Evolutionary conservation across 257 asterid genomes (phyloP), one percentile per base, ranked within the genome.

Genomic region (Anisodus tanguticus): DNA sequence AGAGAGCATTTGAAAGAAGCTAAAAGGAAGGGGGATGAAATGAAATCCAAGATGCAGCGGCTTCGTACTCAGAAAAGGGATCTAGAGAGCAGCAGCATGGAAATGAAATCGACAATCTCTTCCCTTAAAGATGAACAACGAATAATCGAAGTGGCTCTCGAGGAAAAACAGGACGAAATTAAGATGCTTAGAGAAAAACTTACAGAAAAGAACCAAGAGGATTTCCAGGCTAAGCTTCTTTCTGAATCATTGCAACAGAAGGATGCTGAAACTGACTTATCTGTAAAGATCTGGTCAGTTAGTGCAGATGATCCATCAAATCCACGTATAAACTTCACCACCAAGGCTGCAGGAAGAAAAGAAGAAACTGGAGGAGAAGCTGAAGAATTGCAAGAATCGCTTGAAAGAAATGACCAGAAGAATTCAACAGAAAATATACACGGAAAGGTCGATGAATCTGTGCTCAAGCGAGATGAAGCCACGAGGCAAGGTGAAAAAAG

Each of bases 101-200:
- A 91, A 77, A 85, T 93, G 97, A 91, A 88, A 64, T 92, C 98
- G 2, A 88, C 91, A 10, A 90, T 92, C 55, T 87, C 94, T 83
- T 92, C 94, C 57, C 94, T 94, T 19, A 85, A 83, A 81, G 93
- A 94, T 13, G 97, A 94, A 69, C 94, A 90, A 41, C 82, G 76
- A 84, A 67, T 89, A n/a, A 84, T 91, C 0, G 93, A 90, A 39
- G 76, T 78, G 13, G 86, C 91, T 43, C 86, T 88, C 3, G 89
- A 90, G 77, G 94, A 92, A 82, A 92, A 87, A 84, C 91, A 92
- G 84, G 89, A 86, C 31, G 92, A 92, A 88, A 88, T 90, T 79
- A 91, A 88, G 82, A 55, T 79, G 69, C 85, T 89, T 81, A 89
- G 79, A 81, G 89, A 87, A 3, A 80, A 74, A 47, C 43, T 81